Percentiles rank a stretch among this genome's conserved stretches.
Conservation (phyloP, 495 filamentous ascomycete species). For the Hyaloscypha finlandica region DNA sequence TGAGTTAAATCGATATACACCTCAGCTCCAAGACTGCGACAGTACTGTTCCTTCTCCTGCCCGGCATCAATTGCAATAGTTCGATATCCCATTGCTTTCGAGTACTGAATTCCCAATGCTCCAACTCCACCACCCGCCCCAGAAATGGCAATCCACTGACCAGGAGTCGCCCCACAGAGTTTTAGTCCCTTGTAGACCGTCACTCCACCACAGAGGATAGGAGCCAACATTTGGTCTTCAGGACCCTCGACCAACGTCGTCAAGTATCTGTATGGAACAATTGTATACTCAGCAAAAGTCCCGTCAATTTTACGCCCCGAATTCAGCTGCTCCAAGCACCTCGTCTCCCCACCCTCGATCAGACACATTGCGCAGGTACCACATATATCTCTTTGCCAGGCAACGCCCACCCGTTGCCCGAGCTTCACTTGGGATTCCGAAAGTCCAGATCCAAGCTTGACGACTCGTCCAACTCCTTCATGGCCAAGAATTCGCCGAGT, state of each 20-base stretch:
- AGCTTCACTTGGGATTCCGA: conserved; percentile 55
- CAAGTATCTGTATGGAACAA: conserved; percentile 62
- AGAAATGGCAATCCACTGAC: conserved; percentile 63
- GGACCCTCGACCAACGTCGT: conserved; percentile 64
- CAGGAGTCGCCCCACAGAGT: conserved; percentile 56
- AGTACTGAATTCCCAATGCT: conserved; percentile 63
- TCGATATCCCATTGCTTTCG: conserved; percentile 63
- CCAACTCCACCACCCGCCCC: conserved; percentile 70
- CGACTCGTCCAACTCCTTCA: conserved; percentile 60
- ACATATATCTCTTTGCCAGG: conserved; percentile 44
- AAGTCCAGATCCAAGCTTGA: conserved; percentile 56
- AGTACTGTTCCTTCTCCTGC: conserved; percentile 54
- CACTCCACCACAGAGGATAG: conserved; percentile 62
- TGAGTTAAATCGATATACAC: conserved; percentile 62
- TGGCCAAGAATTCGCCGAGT: conserved; percentile 67
- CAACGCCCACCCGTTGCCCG: conserved; percentile 63
- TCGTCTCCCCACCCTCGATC: conserved; percentile 49
- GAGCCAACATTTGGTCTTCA: conserved; percentile 56
- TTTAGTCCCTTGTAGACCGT: conserved; percentile 59
- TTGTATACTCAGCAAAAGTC: conserved; percentile 69
- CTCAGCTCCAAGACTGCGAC: conserved; percentile 61
- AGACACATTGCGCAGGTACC: conserved; percentile 44
- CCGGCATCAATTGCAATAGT: conserved; percentile 69
- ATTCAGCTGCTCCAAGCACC: conserved; percentile 56
- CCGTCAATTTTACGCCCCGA: conserved; percentile 53